Conservation (phyloP, 257 asterid genomes). For the Solanum tarapatanum region DNA sequence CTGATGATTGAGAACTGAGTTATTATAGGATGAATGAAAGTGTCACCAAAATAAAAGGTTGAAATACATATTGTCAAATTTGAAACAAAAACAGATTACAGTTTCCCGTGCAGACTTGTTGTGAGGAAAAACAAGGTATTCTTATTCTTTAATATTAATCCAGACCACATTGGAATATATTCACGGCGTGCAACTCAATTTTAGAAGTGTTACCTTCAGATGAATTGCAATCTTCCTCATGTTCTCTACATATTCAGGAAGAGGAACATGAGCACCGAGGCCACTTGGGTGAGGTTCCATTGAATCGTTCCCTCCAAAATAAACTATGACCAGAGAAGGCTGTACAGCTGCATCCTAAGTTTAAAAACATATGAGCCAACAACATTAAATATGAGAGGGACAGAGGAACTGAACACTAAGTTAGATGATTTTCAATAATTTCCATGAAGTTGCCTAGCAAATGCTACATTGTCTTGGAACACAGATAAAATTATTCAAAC, state of each 20-base stretch:
- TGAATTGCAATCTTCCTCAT: constrained; percentile 43
- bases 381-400: neutral
- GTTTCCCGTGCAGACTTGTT: neutral
- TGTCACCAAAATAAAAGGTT: neutral
- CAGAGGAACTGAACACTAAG: neutral
- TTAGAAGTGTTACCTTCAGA: constrained; percentile 29
- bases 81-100: neutral
- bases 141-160: neutral
- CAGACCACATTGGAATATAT: neutral
- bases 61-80: neutral
- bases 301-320: constrained; percentile 66
- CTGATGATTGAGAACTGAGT: neutral
- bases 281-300: constrained; percentile 34
- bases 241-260: constrained; percentile 44
- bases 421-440: neutral
- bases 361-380: neutral
- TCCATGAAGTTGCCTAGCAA: neutral
- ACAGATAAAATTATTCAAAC: neutral
- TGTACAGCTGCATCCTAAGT: constrained; percentile 43
- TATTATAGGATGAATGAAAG: neutral
- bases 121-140: neutral
- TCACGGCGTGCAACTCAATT: neutral
- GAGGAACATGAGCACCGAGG: constrained; percentile 53
- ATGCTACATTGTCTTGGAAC: neutral
- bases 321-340: constrained; percentile 51